phyloP scores from a whole-genome alignment of 495 filamentous ascomycete species.

The Penicillium parvum region DNA sequence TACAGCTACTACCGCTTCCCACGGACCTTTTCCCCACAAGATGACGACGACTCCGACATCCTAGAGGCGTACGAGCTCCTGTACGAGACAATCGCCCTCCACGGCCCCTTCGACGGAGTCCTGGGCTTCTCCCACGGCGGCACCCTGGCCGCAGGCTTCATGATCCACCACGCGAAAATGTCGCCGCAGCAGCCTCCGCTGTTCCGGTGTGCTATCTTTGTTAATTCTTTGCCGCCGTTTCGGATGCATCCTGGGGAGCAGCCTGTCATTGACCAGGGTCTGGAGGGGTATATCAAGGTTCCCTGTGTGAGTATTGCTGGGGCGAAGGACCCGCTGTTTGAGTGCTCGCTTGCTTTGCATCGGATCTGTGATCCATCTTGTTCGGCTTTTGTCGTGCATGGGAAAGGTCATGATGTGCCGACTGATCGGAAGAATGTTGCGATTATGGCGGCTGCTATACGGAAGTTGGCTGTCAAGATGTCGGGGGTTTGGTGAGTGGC shows the following conservation, averaged over 20 bases:
- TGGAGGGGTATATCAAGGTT: slow-evolving; percentile 22
- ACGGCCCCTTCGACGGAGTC: slow-evolving; percentile 37
- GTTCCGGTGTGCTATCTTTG: slow-evolving; percentile 36
- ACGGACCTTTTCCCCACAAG: slow-evolving; percentile 17
- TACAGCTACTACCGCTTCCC: slow-evolving; percentile 36
- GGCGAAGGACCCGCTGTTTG: slow-evolving; percentile 22
- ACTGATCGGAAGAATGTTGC: slow-evolving; percentile 25
- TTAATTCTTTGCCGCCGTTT: slow-evolving; percentile 32
- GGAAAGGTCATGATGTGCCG: slow-evolving; percentile 32
- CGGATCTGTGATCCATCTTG: slow-evolving; percentile 17
- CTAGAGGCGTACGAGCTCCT: slow-evolving; percentile 27
- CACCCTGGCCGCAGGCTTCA: slow-evolving; percentile 28
- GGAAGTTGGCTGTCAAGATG: slow-evolving; percentile 21
- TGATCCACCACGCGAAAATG: slow-evolving; percentile 30
- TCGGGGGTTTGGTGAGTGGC: slow-evolving; percentile 12
- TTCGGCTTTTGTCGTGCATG: slow-evolving; percentile 27
- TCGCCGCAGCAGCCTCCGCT: slow-evolving; percentile 16
- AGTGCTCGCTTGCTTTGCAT: slow-evolving; percentile 29
- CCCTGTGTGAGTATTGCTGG: slow-evolving; percentile 31
- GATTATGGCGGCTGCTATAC: slow-evolving; percentile 22
- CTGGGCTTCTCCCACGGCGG: slow-evolving; percentile 39
- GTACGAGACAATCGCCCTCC: slow-evolving; percentile 28
- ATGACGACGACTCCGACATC: slow-evolving; percentile 23
- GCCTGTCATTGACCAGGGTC: slow-evolving; percentile 20
- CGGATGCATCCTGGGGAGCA: slow-evolving; percentile 22